Evolutionary conservation across 2,329 filamentous ascomycete species (phyloP), one percentile per base, ranked within the genome.

Genomic region (Neonectria hederae): DNA sequence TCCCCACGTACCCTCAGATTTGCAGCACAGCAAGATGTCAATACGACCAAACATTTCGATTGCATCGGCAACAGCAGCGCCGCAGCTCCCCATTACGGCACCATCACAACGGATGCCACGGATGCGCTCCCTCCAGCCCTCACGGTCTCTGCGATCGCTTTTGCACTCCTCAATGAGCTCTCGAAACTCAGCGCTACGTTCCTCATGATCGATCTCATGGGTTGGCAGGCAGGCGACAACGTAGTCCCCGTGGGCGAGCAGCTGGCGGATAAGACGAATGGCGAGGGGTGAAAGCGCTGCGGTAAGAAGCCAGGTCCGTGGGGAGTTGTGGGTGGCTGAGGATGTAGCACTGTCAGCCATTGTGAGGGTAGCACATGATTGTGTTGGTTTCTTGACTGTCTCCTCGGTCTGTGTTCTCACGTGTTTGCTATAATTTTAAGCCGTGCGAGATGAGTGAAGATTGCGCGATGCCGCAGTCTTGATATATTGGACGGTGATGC

Each of bases 281-380:
- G 91, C 91, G 68, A 97, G 87, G 13, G 95, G 93, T 38, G 93
- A 95, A 65, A 95, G 87, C 35, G 93, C 92, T 63, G 92, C 91
- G 11, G 94, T 97, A 69, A 99, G 83, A 76, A 99, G 90, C 96
- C 96, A 98, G 74, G 95, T 93, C 74, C 95, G 90, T 54, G 94
- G 94, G 32, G 87, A 90, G 75, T 90, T 90, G 78, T 90, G 87
- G 22, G 87, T 89, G 66, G 88, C 86, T 88, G 79, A 72, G 62
- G 75, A 69, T 64, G 75, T 53, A 72, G 67, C 61, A 68, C 66
- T 72, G 71, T 76, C 74, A 76, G 73, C 75, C 78, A 75, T 75
- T 68, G 63, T 69, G 68, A 65, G 55, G 59, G 54, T 53, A 63
- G 69, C 63, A 70, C 71, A 72, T 73, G 72, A 40, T 74, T 68